phyloP scores from a whole-genome alignment of 139 green algal species.

The Chlorella sp. region DNA sequence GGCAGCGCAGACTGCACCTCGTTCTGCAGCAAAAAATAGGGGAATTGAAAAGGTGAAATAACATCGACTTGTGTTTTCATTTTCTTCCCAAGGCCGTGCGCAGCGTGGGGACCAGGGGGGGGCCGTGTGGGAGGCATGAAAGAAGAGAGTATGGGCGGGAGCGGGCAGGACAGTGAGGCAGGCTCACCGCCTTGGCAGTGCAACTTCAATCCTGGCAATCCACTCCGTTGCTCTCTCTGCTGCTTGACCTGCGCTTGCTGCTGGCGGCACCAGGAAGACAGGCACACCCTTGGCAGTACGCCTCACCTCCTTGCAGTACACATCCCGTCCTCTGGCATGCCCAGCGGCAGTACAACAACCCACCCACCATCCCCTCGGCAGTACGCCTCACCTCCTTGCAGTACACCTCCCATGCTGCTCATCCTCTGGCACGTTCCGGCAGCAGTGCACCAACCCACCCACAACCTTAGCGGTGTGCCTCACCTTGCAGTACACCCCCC shows the following conservation, averaged over 20 bases:
- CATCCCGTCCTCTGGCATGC: slow-evolving; percentile 86
- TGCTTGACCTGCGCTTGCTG: not conserved
- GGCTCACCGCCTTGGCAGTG: not conserved
- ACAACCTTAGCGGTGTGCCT: no score
- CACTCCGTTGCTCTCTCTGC: not conserved
- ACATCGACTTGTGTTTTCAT: no score
- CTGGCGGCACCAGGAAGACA: not conserved
- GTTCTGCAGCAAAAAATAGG: slow-evolving; percentile 23
- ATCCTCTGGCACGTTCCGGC: not conserved
- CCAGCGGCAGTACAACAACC: slow-evolving; percentile 63
- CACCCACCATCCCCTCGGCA: not conserved
- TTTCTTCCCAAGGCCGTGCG: no score
- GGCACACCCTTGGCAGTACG: no score
- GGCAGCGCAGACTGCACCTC: slow-evolving; percentile 67
- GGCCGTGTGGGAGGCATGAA: no score
- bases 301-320: slow-evolving; percentile 76
- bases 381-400: slow-evolving; percentile 64
- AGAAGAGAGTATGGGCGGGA: not conserved
- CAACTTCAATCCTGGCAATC: not conserved
- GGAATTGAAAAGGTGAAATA: no score
- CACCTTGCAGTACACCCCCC: no score
- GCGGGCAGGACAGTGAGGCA: not conserved
- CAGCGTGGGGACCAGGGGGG: no score
- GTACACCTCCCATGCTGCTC: slow-evolving; percentile 72
- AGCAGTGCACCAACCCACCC: no score